Conservation (phyloP, 169 alveolate genomes). For the Eimeria tenella region DNA sequence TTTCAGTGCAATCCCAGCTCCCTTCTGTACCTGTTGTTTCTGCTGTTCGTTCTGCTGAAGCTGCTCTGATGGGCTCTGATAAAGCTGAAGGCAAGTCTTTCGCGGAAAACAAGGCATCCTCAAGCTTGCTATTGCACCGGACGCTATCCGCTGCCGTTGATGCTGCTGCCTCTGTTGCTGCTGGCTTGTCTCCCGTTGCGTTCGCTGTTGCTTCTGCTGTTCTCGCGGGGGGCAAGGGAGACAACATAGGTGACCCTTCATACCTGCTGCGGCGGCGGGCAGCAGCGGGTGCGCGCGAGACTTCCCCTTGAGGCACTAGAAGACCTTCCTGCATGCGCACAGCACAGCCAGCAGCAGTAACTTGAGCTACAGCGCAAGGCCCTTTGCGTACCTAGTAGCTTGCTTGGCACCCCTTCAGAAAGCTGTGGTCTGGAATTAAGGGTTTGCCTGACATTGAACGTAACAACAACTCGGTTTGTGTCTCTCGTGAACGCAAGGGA, state of each 20-base stretch:
- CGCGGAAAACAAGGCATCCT: background rate
- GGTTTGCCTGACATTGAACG: slow-evolving; percentile 30
- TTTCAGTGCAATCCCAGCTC: background rate
- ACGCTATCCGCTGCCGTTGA: slow-evolving; percentile 33
- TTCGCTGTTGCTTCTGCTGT: slow-evolving; percentile 28
- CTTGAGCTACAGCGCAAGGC: background rate
- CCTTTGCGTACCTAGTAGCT: background rate
- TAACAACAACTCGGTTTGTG: slow-evolving; percentile 18
- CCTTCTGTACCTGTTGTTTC: slow-evolving; percentile 37
- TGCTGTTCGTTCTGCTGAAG: slow-evolving; percentile 41
- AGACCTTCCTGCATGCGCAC: slow-evolving; percentile 17
- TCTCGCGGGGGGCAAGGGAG: background rate
- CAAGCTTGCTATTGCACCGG: background rate
- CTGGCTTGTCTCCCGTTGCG: background rate
- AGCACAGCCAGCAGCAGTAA: slow-evolving; percentile 11
- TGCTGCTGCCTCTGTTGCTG: slow-evolving; percentile 47
- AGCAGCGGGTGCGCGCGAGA: slow-evolving; percentile 3
- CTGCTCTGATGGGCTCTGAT: background rate
- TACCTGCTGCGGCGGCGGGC: slow-evolving; percentile 17
- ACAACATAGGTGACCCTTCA: slow-evolving; percentile 38
- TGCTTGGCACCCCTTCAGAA: background rate
- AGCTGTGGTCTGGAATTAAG: background rate
- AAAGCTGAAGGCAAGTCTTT: background rate
- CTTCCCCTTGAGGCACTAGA: background rate
- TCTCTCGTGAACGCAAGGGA: slow-evolving; percentile 10